Conservation (phyloP, 75 land plant species). For the Picea glauca region DNA sequence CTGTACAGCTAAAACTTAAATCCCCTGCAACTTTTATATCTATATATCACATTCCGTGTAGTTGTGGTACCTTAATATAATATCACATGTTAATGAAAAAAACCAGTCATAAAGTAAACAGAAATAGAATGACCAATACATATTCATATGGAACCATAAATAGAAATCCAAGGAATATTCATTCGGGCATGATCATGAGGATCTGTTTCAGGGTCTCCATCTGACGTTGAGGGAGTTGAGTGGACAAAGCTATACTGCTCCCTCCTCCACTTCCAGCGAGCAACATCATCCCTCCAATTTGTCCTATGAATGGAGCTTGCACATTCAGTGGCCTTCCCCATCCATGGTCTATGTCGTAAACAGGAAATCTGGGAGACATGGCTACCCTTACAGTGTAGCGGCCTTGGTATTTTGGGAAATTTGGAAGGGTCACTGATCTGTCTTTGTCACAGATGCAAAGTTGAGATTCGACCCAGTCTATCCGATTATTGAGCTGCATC, state of each 20-base stretch:
- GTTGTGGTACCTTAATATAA: too few species aligned
- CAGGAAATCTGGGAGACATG: constrained; percentile 30
- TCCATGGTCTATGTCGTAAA: constrained; percentile 39
- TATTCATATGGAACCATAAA: too few species aligned
- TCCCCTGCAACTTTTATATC: too few species aligned
- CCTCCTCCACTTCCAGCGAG: constrained; percentile 14
- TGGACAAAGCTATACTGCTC: constrained; percentile 29
- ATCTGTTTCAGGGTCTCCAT: constrained; percentile 19
- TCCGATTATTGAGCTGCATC: constrained; percentile 8
- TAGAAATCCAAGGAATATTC: too few species aligned
- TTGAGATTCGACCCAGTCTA: constrained; percentile 7
- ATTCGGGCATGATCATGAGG: neutral
- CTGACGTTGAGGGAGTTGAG: constrained; percentile 20
- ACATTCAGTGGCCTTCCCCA: constrained; percentile 36
- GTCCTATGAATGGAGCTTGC: constrained; percentile 12
- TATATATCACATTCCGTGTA: too few species aligned
- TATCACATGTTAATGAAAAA: too few species aligned
- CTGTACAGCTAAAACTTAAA: too few species aligned
- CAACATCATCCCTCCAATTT: constrained; percentile 17
- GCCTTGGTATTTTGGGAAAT: neutral
- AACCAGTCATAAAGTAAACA: too few species aligned
- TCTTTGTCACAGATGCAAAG: neutral
- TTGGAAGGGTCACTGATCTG: neutral
- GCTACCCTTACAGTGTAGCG: constrained; percentile 1
- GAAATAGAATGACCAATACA: too few species aligned